Base-by-base conservation (phyloP, 192 early-diverging fungal genomes). In the Backusella circina region DNA sequence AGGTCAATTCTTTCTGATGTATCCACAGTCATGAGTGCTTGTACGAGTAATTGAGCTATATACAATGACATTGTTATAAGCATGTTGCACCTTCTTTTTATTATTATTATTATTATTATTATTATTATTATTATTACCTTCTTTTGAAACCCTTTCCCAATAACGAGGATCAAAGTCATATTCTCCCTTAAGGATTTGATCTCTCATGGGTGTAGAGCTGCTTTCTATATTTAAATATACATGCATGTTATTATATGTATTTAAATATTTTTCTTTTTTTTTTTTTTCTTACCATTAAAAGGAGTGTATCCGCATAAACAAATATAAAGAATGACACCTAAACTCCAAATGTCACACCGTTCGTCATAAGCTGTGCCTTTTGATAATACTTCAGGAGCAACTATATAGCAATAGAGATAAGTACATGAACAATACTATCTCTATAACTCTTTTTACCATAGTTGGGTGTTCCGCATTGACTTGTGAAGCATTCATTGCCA, bases 251-350 rank as follows among this genome's bases (percentile, higher is more conserved):
- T 18, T 50, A 18, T n/a, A n/a, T n/a, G n/a, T n/a, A n/a, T n/a
- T n/a, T n/a, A n/a, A n/a, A n/a, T n/a, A n/a, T n/a, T n/a, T n/a
- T n/a, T n/a, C n/a, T n/a, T n/a, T n/a, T n/a, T n/a, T n/a, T n/a
- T n/a, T n/a, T n/a, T n/a, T n/a, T n/a, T 64, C 12, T 35, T 47
- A 61, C 61, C 73, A 41, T 9, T 30, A 77, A 98, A 98, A 30
- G 97, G 97, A 30, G 95, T 94, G 76, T 91, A 94, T 4, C 97
- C 96, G 78, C 94, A 96, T 5, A 98, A 84, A 66, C 92, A 92
- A 68, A 97, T 94, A 78, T 97, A 98, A 31, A 96, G 89, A 41
- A 98, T 96, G 0, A 99, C 97, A 18, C 97, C 97, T 9, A 96
- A 82, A 50, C 93, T 95, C 97, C 97, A 99, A 87, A 99, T 87